Evolutionary conservation across 1,284 basidiomycete genomes (phyloP).

Genomic region (Cryptococcus depauperatus): DNA sequence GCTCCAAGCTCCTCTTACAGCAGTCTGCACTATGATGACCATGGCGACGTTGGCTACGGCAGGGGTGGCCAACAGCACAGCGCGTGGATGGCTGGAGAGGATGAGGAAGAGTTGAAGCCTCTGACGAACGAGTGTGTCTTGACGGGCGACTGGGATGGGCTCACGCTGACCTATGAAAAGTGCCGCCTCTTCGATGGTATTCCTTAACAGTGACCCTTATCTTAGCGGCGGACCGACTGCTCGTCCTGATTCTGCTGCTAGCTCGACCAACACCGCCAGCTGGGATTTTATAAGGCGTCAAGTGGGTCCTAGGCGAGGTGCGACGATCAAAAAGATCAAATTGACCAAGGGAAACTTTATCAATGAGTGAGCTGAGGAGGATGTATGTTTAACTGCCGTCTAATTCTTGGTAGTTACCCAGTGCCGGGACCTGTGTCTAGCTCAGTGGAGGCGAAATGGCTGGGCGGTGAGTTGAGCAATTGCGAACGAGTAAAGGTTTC

Average conservation of each 20-base stretch:
- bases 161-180: not conserved
- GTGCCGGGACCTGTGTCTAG: conserved; percentile 80
- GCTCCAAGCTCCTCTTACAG: not conserved
- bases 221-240: conserved; percentile 1
- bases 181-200: conserved; percentile 7
- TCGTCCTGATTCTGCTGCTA: conserved; percentile 1
- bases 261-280: conserved; percentile 12
- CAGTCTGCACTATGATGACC: not conserved
- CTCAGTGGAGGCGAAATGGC: conserved; percentile 75
- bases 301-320: conserved; percentile 75
- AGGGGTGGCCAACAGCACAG: not conserved
- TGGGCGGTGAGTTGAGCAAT: conserved; percentile 33
- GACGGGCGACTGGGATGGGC: not conserved
- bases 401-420: conserved; percentile 47
- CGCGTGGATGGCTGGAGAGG: conserved; percentile 20
- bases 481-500: not conserved
- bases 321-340: conserved; percentile 79
- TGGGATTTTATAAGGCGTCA: conserved; percentile 56
- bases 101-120: conserved; percentile 24
- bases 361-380: conserved; percentile 52
- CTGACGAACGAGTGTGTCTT: conserved; percentile 15
- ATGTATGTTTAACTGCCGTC: not conserved
- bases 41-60: conserved; percentile 16
- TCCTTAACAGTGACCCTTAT: conserved; percentile 9
- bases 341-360: conserved; percentile 88